Evolutionary conservation across 1,139 yeast genomes (phyloP).

Genomic region (Casaregolazyma lundiana): DNA sequence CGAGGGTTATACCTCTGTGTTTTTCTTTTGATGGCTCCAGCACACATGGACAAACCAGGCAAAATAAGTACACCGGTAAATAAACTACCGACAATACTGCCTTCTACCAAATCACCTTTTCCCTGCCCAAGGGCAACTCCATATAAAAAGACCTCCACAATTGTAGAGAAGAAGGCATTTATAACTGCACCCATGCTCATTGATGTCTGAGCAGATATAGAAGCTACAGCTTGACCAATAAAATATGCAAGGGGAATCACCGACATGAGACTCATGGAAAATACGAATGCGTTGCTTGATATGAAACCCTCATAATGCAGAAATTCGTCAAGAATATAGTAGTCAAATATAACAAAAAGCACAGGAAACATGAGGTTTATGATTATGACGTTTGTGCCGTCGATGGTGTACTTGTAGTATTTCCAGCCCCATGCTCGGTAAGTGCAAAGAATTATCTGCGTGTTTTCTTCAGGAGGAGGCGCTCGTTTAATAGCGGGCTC

Average conservation of each 20-base stretch:
- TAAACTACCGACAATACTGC: constrained; percentile 94
- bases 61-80: constrained; percentile 85
- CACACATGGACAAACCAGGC: constrained; percentile 96
- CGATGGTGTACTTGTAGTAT: constrained; percentile 92
- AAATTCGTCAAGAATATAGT: constrained; percentile 54
- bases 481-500: constrained; percentile 46
- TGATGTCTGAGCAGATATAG: constrained; percentile 95
- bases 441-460: constrained; percentile 64
- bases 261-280: constrained; percentile 71
- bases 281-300: constrained; percentile 58
- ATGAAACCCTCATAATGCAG: constrained; percentile 47
- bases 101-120: constrained; percentile 90
- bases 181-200: constrained; percentile 99
- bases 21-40: constrained; percentile 86
- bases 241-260: constrained; percentile 93
- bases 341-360: constrained; percentile 76
- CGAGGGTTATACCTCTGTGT: constrained; percentile 95
- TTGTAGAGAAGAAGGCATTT: constrained; percentile 94
- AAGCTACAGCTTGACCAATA: constrained; percentile 98
- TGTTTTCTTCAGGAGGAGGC: constrained; percentile 29
- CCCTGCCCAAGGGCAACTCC: constrained; percentile 85
- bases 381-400: constrained; percentile 91
- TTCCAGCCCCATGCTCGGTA: constrained; percentile 89
- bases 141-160: constrained; percentile 88
- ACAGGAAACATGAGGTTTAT: constrained; percentile 80